Base-by-base conservation (phyloP, 1,139 yeast species). In the Trichomonascaceae sp. region DNA sequence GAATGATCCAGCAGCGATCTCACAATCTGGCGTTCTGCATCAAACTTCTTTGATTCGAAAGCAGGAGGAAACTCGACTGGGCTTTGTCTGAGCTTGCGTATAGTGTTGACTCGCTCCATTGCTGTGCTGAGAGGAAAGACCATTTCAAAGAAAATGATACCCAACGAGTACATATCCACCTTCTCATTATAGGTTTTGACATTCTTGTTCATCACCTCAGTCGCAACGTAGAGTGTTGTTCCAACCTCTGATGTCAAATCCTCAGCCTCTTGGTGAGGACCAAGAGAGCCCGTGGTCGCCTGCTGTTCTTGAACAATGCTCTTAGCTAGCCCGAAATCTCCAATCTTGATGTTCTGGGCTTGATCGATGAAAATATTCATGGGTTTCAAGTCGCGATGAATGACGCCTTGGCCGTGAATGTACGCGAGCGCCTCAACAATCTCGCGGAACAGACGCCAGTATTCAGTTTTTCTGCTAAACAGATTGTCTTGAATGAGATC, bases 241-340 rank as follows among this genome's bases (percentile, higher is more conserved):
- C 98, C 98, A 25, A 89, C 85, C 22, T 84, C 87, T 0, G 95
- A 80, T 0, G 96, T 85, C 40, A 87, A 60, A 44, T 87, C 94
- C 27, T 77, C 92, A n/a, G 71, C 51, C 11, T 36, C 34, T n/a
- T 44, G 48, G 16, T 37, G 34, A 5, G 48, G 28, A 9, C 47
- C 49, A 4, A 47, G 34, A n/a, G 35, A 35, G 2, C 36, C 33
- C 13, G 41, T 17, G 4, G 54, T 32, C 16, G 48, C 71, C 67
- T 59, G 89, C 40, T 71, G 76, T 46, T 76, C 81, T 47, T 46
- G 51, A 4, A 45, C 51, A 26, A 57, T 52, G 35, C 55, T 52
- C 28, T 85, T 87, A 0, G 98, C 99, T 37, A 92, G 66, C 0
- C 98, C 99, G 57, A 92, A 92, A 52, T 92, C 98, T 45, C 99